Percentiles rank a stretch among this genome's conserved stretches.
Conservation (phyloP, 768 basidiomycete genomes). For the Boletus barrowsii region DNA sequence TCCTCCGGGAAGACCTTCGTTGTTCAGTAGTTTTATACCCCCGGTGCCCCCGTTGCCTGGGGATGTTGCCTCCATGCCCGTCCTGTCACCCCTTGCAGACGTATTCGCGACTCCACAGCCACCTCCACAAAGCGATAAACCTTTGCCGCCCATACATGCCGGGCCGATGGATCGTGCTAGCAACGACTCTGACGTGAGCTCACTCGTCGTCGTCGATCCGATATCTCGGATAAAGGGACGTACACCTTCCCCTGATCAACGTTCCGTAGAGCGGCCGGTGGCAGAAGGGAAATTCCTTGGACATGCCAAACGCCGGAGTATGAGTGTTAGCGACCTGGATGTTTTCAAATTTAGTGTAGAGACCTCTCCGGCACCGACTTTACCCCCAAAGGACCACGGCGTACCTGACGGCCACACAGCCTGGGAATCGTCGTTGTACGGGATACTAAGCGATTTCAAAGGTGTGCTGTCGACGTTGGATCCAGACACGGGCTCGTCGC, state of each 20-base stretch:
- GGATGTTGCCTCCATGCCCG: slow-evolving; percentile 36
- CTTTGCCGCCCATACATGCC: slow-evolving; percentile 57
- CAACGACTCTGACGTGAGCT: slow-evolving; percentile 49
- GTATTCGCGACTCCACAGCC: slow-evolving; percentile 40
- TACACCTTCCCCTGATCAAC: slow-evolving; percentile 31
- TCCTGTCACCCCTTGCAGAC: slow-evolving; percentile 49
- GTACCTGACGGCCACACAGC: slow-evolving; percentile 22
- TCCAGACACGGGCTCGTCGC: slow-evolving; percentile 44
- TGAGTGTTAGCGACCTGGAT: slow-evolving; percentile 70
- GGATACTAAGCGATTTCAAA: slow-evolving; percentile 70
- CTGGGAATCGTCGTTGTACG: slow-evolving; percentile 49
- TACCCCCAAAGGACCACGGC: slow-evolving; percentile 31
- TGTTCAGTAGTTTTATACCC: slow-evolving; percentile 38
- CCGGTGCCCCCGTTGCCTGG: slow-evolving; percentile 48
- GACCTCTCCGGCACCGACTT: slow-evolving; percentile 36
- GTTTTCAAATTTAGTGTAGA: slow-evolving; percentile 42
- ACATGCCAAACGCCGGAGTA: slow-evolving; percentile 58
- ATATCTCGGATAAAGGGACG: slow-evolving; percentile 38
- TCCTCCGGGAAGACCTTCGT: slow-evolving; percentile 25
- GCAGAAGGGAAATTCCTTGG: slow-evolving; percentile 29
- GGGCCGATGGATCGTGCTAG: slow-evolving; percentile 34
- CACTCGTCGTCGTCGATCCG: slow-evolving; percentile 56
- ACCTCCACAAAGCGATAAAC: slow-evolving; percentile 47
- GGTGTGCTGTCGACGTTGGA: slow-evolving; percentile 70
- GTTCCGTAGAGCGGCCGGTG: slow-evolving; percentile 25